Percentiles rank a stretch among this genome's conserved stretches.
Conservation (phyloP, 768 basidiomycete species). For the Tulasnella calospora region DNA sequence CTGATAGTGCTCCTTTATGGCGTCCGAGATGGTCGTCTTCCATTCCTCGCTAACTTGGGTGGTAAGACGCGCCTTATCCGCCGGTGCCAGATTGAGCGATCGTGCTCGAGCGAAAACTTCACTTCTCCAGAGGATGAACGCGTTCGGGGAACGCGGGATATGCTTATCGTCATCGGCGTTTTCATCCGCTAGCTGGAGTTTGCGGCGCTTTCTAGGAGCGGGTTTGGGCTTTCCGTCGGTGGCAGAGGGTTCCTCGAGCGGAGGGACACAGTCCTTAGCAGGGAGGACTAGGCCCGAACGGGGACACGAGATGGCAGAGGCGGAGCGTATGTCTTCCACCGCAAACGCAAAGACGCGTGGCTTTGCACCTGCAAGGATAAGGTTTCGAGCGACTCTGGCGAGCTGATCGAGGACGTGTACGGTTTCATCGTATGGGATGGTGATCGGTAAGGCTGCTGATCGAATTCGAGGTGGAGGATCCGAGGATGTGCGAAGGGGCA, state of each 20-base stretch:
- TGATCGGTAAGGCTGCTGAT: neutral
- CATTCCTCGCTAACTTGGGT: neutral
- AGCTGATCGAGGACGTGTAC: neutral
- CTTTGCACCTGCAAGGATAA: neutral
- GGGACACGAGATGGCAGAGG: neutral
- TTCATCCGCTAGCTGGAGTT: neutral
- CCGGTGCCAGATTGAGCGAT: neutral
- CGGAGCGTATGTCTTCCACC: neutral
- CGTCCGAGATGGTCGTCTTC: neutral
- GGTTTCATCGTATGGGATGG: neutral
- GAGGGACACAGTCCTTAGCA: neutral
- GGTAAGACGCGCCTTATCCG: neutral
- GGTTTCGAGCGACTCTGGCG: neutral
- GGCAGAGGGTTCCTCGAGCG: neutral
- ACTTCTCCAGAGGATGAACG: slow-evolving; percentile 5
- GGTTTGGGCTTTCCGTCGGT: neutral
- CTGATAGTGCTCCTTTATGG: neutral
- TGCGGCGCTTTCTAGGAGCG: neutral
- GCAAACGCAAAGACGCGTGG: neutral
- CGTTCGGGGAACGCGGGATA: neutral
- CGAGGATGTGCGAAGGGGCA: neutral
- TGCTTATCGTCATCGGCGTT: neutral
- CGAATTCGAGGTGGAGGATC: neutral
- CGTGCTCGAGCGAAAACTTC: neutral
- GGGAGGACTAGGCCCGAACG: neutral